phyloP scores from a whole-genome alignment of 2,329 filamentous ascomycete species.

The Madurella fahalii region DNA sequence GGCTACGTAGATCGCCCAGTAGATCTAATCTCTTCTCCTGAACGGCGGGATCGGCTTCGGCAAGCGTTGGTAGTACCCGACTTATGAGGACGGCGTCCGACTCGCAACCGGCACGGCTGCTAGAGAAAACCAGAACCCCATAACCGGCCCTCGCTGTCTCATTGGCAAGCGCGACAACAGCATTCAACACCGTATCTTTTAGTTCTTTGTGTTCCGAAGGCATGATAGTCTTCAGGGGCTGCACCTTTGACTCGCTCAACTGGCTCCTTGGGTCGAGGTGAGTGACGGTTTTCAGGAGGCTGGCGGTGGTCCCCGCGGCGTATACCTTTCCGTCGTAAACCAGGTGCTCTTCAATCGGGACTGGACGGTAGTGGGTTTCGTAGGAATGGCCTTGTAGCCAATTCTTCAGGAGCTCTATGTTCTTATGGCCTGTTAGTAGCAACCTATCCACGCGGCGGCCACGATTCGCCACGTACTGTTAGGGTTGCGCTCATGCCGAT shows the following conservation, averaged over 20 bases:
- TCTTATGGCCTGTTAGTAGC: constrained; percentile 42
- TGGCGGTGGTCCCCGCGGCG: constrained; percentile 54
- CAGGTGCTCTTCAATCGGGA: constrained; percentile 72
- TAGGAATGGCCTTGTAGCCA: constrained; percentile 72
- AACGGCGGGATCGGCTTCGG: constrained; percentile 44
- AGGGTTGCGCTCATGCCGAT: constrained; percentile 78
- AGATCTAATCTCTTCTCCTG: constrained; percentile 60
- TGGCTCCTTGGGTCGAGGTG: constrained; percentile 38
- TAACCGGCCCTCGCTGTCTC: constrained; percentile 67
- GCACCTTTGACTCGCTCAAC: constrained; percentile 32
- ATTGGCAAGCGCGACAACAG: constrained; percentile 64
- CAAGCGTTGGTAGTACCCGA: constrained; percentile 55
- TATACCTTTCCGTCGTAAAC: constrained; percentile 69
- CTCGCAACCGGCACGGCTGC: constrained; percentile 65
- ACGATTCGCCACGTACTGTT: constrained; percentile 46
- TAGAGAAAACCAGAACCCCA: constrained; percentile 70
- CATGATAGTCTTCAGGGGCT: constrained; percentile 47
- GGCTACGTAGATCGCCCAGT: constrained; percentile 60
- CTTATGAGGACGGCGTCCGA: constrained; percentile 64
- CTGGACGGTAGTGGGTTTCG: constrained; percentile 66
- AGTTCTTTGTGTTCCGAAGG: constrained; percentile 59
- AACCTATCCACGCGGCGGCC: background rate
- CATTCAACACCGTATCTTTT: constrained; percentile 61
- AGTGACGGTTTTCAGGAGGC: constrained; percentile 54
- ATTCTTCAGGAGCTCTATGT: constrained; percentile 62